These are phyloP conservation scores for Fraxinus nigra DNA, from an alignment of 305 asterid species.

Conservation along the genomic window DNA sequence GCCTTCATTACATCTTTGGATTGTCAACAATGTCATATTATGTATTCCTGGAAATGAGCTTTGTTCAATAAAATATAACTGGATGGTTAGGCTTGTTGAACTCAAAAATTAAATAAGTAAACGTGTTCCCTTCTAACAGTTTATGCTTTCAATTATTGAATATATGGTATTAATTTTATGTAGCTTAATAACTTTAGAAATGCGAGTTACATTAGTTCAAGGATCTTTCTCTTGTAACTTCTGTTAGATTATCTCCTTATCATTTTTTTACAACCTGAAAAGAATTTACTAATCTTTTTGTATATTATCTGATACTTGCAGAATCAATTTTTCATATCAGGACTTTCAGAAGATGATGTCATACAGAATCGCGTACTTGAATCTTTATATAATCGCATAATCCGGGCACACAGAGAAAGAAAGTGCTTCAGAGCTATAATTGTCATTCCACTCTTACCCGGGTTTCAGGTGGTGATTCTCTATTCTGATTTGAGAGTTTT, in stretches of 20 bases:
- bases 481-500: slow-evolving; percentile 18
- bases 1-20: slow-evolving; percentile 2
- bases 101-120: not conserved
- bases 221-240: not conserved
- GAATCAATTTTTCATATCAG: slow-evolving; percentile 95
- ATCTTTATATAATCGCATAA: slow-evolving; percentile 80
- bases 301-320: slow-evolving; percentile 38
- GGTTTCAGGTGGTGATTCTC: slow-evolving; percentile 67
- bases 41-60: not conserved
- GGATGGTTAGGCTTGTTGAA: not conserved
- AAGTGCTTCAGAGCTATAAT: slow-evolving; percentile 77
- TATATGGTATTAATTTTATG: not conserved
- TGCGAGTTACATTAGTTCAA: not conserved
- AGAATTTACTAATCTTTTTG: slow-evolving; percentile 4
- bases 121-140: not conserved
- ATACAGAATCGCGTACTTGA: slow-evolving; percentile 87
- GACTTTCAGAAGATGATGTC: slow-evolving; percentile 79
- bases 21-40: not conserved
- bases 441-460: slow-evolving; percentile 92
- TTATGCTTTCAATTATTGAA: not conserved
- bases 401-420: slow-evolving; percentile 62
- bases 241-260: not conserved
- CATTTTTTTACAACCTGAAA: not conserved
- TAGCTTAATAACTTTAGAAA: not conserved
- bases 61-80: not conserved